Evolutionary conservation across 2,329 filamentous ascomycete species (phyloP).

Genomic region (Aureobasidium namibiae): DNA sequence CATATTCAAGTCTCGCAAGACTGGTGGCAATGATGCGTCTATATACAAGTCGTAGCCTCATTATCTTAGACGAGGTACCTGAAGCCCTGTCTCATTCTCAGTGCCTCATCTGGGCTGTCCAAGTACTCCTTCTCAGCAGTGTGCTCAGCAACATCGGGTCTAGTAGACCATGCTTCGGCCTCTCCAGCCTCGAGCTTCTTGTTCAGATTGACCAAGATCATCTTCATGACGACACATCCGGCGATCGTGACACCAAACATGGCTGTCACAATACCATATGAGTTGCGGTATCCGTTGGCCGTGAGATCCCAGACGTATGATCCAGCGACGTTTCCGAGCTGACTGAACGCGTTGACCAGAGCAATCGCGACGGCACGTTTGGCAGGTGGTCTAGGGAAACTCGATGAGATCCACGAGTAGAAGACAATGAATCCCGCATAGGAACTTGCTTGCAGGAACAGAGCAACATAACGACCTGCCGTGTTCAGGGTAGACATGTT

Average conservation of each 20-base stretch:
- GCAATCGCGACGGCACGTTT: constrained; percentile 24
- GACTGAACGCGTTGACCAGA: constrained; percentile 21
- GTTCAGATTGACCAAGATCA: constrained; percentile 18
- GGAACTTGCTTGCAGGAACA: constrained; percentile 51
- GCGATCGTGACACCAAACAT: constrained; percentile 55
- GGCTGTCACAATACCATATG: constrained; percentile 55
- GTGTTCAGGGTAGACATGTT: constrained; percentile 50
- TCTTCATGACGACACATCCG: constrained; percentile 31
- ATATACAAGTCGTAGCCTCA: background rate
- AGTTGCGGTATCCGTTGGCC: constrained; percentile 54
- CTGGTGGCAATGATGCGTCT: background rate
- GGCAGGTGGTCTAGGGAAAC: constrained; percentile 21
- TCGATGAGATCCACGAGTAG: constrained; percentile 47
- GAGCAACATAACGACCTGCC: constrained; percentile 51
- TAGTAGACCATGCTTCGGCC: constrained; percentile 14
- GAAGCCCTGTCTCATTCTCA: constrained; percentile 19
- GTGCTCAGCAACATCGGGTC: constrained; percentile 17
- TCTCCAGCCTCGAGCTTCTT: constrained; percentile 21
- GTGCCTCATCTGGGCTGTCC: constrained; percentile 11
- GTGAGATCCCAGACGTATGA: constrained; percentile 55
- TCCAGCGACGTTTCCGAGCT: constrained; percentile 36
- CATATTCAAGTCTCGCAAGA: background rate
- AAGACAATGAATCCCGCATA: constrained; percentile 52
- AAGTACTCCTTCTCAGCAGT: constrained; percentile 13
- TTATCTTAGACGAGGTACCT: constrained; percentile 20